These are phyloP conservation scores for Pyrenophora tritici-repentis DNA, from an alignment of 2,329 filamentous ascomycete species.

Conservation along the genomic window DNA sequence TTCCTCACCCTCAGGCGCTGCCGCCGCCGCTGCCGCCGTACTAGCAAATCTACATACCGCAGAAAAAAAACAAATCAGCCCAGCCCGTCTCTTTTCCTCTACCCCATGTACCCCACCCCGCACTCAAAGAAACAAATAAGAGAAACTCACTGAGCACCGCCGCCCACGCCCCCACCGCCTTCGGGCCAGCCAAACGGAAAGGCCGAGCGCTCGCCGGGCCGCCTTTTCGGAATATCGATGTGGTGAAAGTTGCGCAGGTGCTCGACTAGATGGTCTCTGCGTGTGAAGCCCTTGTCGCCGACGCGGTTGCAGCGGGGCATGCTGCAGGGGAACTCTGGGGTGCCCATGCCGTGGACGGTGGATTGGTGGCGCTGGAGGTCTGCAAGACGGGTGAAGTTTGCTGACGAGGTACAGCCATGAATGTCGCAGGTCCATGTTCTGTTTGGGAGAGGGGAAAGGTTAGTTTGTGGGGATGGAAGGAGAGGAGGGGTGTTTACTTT, in stretches of 20 bases:
- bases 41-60: neutral
- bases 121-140: neutral
- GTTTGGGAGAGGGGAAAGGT: neutral
- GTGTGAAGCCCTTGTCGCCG: constrained; percentile 56
- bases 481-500: constrained; percentile 15
- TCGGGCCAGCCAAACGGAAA: constrained; percentile 35
- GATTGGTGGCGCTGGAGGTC: constrained; percentile 45
- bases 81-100: neutral
- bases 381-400: constrained; percentile 42
- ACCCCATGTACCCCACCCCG: constrained; percentile 2
- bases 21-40: neutral
- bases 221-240: constrained; percentile 51
- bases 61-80: constrained; percentile 1
- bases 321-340: constrained; percentile 40
- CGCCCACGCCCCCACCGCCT: constrained; percentile 8
- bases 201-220: constrained; percentile 39
- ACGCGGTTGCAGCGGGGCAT: constrained; percentile 39
- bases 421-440: constrained; percentile 43
- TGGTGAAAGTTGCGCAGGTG: constrained; percentile 63
- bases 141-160: constrained; percentile 4
- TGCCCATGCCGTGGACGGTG: constrained; percentile 39
- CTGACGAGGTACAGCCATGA: constrained; percentile 37
- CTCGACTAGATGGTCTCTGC: constrained; percentile 62
- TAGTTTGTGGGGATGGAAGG: neutral
- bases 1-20: neutral